Base-by-base conservation (phyloP, 768 basidiomycete genomes). In the Clitopilus hobsonii region DNA sequence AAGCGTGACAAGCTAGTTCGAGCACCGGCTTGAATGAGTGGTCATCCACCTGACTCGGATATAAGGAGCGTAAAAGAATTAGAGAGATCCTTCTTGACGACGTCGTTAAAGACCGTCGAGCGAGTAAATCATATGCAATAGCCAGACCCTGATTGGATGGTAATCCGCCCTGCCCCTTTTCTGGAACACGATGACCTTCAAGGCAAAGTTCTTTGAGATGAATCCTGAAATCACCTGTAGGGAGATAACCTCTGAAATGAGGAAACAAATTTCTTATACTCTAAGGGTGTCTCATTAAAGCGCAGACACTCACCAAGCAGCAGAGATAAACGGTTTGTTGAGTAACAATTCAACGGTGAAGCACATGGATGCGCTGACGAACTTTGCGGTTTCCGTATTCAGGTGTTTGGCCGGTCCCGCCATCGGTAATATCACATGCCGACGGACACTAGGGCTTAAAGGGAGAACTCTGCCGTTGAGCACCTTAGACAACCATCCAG, bases 381-480 rank as follows among this genome's bases (percentile, higher is more conserved):
- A 45, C 41, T 18, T 45, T 45, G 41, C 41, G 41, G 41, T 45
- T 45, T 45, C 41, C 41, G 41, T 45, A 45, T 45, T 45, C 41
- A 45, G 41, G 3, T 45, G 41, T 23, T 16, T 23, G 6, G 6
- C 41, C 41, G 22, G 32, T 36, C 32, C 32, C 32, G 32, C 32
- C 32, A 4, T 36, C n/a, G 32, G 41, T 45, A 45, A 23, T 45
- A 45, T 45, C 41, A 45, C 41, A 45, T 45, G 41, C 41, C 22
- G 10, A 3, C 22, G 41, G 41, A 45, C 10, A 10, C n/a, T 20
- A 45, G 18, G 16, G 41, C 41, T 18, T 45, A 45, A 45, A 45
- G 41, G 41, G 41, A 20, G 22, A 45, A 20, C 41, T 45, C 41
- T 45, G 41, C 41, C 8, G n/a, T 45, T 45, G 14, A 23, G 41